Evolutionary conservation across 371 early-diverging fungal genomes (phyloP).

Genomic region (Syncephalastrum monosporum): DNA sequence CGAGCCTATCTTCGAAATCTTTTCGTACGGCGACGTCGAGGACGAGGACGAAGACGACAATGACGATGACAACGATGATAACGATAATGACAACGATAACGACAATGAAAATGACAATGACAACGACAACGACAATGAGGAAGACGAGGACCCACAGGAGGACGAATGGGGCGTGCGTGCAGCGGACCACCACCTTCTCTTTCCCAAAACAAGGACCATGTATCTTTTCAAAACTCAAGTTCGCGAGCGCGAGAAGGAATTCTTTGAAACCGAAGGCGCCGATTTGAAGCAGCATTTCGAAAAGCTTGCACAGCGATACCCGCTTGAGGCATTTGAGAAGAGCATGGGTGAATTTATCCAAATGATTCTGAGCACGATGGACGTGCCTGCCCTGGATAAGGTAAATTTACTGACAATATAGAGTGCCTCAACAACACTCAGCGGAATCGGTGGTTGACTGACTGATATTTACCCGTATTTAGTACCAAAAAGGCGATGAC

Average conservation of each 20-base stretch:
- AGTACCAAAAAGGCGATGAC: constrained; percentile 18
- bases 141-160: constrained; percentile 22
- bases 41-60: constrained; percentile 44
- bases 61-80: constrained; percentile 25
- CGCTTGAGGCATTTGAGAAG: constrained; percentile 46
- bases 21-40: constrained; percentile 61
- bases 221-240: constrained; percentile 46
- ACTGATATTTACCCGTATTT: constrained; percentile 41
- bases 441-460: constrained; percentile 14
- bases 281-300: constrained; percentile 48
- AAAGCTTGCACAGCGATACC: constrained; percentile 49
- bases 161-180: constrained; percentile 44
- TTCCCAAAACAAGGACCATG: constrained; percentile 53
- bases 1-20: constrained; percentile 57
- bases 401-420: constrained; percentile 17
- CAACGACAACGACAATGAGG: constrained; percentile 15
- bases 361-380: constrained; percentile 44
- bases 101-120: constrained; percentile 21
- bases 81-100: constrained; percentile 21
- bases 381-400: constrained; percentile 41
- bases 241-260: constrained; percentile 52
- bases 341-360: constrained; percentile 48
- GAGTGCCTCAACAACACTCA: too few species aligned
- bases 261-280: constrained; percentile 35
- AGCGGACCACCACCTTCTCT: constrained; percentile 47